Conservation (phyloP, 768 basidiomycete genomes). For the Exsudoporus frostii region DNA sequence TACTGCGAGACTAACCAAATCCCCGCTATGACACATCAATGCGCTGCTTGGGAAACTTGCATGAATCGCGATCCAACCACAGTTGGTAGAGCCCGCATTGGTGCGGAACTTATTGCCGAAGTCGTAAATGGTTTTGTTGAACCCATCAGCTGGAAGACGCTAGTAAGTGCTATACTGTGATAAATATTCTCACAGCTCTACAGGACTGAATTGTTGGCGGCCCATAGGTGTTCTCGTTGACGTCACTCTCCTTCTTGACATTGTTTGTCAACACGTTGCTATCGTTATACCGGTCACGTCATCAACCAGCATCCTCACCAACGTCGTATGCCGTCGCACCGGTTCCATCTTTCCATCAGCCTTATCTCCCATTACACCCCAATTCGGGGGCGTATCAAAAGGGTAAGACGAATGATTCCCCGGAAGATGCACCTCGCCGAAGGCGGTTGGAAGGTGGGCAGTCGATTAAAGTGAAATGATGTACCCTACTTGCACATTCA, state of each 20-base stretch:
- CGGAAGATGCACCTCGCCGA: slow-evolving; percentile 46
- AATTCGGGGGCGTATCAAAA: slow-evolving; percentile 47
- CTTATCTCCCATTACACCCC: slow-evolving; percentile 52
- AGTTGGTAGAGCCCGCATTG: slow-evolving; percentile 84
- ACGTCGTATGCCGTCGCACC: slow-evolving; percentile 40
- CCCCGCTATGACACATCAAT: slow-evolving; percentile 86
- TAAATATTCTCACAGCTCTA: slow-evolving; percentile 11
- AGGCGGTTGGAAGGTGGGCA: slow-evolving; percentile 56
- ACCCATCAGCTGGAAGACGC: slow-evolving; percentile 94
- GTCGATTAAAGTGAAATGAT: slow-evolving; percentile 53
- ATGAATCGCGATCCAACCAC: slow-evolving; percentile 93
- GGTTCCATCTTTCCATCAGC: slow-evolving; percentile 41
- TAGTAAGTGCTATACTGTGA: slow-evolving; percentile 51
- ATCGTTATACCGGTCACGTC: slow-evolving; percentile 70
- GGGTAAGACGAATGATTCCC: slow-evolving; percentile 24
- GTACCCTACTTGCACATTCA: slow-evolving; percentile 13
- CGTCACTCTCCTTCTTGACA: slow-evolving; percentile 73
- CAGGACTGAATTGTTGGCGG: slow-evolving; percentile 15
- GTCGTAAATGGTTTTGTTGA: slow-evolving; percentile 97
- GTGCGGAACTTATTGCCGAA: slow-evolving; percentile 93
- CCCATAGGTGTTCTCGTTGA: slow-evolving; percentile 64
- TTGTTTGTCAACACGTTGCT: slow-evolving; percentile 79
- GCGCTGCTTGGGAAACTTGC: slow-evolving; percentile 87
- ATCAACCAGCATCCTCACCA: slow-evolving; percentile 43
- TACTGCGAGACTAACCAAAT: slow-evolving; percentile 71